These are phyloP conservation scores for Petunia hybrid DNA, from an alignment of 305 asterid species.

Conservation along the genomic window DNA sequence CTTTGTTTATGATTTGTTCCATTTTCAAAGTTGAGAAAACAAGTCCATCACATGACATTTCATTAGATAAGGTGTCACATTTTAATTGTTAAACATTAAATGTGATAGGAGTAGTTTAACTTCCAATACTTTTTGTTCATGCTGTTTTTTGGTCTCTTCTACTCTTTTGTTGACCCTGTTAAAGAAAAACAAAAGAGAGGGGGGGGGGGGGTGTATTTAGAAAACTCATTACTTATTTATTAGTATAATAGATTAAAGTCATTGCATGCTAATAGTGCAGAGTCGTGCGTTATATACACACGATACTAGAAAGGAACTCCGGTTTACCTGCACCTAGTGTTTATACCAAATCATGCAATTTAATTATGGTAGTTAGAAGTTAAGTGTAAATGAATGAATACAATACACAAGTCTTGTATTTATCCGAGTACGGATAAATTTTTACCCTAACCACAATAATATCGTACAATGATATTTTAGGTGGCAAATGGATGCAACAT, in stretches of 20 bases:
- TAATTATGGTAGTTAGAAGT: too few species aligned
- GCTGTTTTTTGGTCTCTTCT: background rate
- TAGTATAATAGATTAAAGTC: background rate
- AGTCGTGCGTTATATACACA: background rate
- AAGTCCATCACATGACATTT: background rate
- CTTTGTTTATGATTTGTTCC: conserved; percentile 12
- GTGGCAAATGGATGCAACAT: background rate
- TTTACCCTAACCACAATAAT: too few species aligned
- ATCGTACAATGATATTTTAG: background rate
- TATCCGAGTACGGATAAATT: too few species aligned
- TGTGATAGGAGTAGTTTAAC: background rate
- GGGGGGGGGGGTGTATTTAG: too few species aligned
- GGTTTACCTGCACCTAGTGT: too few species aligned
- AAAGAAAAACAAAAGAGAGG: too few species aligned
- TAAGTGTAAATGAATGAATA: too few species aligned
- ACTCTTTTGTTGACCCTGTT: background rate
- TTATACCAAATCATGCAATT: too few species aligned
- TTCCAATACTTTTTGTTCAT: background rate
- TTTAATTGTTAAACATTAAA: background rate
- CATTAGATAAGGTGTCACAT: background rate
- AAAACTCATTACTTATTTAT: too few species aligned
- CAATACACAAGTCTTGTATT: too few species aligned
- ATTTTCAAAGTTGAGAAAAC: background rate
- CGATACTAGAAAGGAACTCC: background rate
- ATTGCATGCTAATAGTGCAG: background rate